A percentile compares a stretch with the other conserved stretches of the same genome.
Conservation (phyloP, 805 yeast species). For the Metschnikowia continentalis region DNA sequence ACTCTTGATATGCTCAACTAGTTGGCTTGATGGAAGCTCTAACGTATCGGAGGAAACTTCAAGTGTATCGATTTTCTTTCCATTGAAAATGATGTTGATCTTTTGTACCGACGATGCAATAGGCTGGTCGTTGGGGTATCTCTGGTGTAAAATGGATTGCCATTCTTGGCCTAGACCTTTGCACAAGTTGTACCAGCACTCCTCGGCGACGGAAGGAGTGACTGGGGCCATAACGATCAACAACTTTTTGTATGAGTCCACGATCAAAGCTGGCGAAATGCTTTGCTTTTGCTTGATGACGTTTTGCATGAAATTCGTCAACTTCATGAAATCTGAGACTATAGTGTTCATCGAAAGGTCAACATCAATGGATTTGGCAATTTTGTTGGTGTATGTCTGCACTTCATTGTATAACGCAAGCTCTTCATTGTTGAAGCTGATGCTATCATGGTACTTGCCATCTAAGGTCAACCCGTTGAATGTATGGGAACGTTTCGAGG, state of each 20-base stretch:
- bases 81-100: slow-evolving; percentile 68
- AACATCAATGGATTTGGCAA: slow-evolving; percentile 56
- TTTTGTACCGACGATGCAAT: slow-evolving; percentile 36
- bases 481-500: slow-evolving; percentile 4
- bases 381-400: slow-evolving; percentile 43
- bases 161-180: slow-evolving; percentile 24
- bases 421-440: slow-evolving; percentile 42
- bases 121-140: slow-evolving; percentile 60
- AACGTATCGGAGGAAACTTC: slow-evolving; percentile 38
- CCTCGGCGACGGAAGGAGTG: slow-evolving; percentile 79
- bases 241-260: slow-evolving; percentile 50
- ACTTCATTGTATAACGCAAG: slow-evolving; percentile 53
- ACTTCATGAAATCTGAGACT: slow-evolving; percentile 85
- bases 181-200: slow-evolving; percentile 55
- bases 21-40: slow-evolving; percentile 31
- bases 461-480: slow-evolving; percentile 18
- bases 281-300: slow-evolving; percentile 31
- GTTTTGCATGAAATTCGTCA: slow-evolving; percentile 48
- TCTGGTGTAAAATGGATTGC: slow-evolving; percentile 49
- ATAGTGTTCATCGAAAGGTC: slow-evolving; percentile 74
- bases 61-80: slow-evolving; percentile 55
- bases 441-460: slow-evolving; percentile 16
- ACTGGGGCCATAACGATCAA: slow-evolving; percentile 72
- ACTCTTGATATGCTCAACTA: slow-evolving; percentile 44
- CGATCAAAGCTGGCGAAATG: slow-evolving; percentile 38